Percentiles rank a stretch among this genome's conserved stretches.
Conservation (phyloP, 768 basidiomycete species). For the Pulveroboletus sp. region DNA sequence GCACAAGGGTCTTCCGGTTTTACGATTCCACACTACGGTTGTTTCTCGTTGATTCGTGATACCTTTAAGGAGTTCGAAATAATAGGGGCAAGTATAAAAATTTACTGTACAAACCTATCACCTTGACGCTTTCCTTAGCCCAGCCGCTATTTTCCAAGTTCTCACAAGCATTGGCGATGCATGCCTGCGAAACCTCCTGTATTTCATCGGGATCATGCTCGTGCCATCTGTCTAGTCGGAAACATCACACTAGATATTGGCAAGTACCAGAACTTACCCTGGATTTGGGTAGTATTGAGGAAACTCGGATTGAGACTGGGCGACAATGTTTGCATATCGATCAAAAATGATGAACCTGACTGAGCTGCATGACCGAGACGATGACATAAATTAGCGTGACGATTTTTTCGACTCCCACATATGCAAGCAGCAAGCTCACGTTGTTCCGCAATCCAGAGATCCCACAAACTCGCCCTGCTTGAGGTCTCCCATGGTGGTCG, state of each 20-base stretch:
- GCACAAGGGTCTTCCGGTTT: conserved; percentile 85
- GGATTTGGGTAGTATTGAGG: conserved; percentile 90
- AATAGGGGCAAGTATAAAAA: not conserved
- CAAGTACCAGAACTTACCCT: conserved; percentile 44
- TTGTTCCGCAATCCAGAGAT: conserved; percentile 92
- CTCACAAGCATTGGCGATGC: conserved; percentile 68
- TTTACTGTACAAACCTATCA: conserved; percentile 65
- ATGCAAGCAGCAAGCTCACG: conserved; percentile 48
- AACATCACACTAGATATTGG: not conserved
- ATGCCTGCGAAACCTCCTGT: conserved; percentile 63
- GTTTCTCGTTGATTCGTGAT: conserved; percentile 99
- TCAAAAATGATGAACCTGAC: conserved; percentile 92
- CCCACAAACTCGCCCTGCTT: conserved; percentile 83
- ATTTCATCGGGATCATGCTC: conserved; percentile 90
- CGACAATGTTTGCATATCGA: conserved; percentile 79
- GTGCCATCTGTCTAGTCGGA: conserved; percentile 65
- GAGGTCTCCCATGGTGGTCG: conserved; percentile 30
- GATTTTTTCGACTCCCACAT: not conserved
- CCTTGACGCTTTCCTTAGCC: conserved; percentile 77
- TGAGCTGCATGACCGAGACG: conserved; percentile 46
- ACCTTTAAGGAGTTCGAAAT: conserved; percentile 38
- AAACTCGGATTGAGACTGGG: conserved; percentile 89
- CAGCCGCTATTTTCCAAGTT: conserved; percentile 73
- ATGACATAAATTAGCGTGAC: conserved; percentile 1
- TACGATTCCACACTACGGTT: conserved; percentile 86